Base-by-base conservation (phyloP, 441 rosid genomes). In the Eutrema salsugineum region DNA sequence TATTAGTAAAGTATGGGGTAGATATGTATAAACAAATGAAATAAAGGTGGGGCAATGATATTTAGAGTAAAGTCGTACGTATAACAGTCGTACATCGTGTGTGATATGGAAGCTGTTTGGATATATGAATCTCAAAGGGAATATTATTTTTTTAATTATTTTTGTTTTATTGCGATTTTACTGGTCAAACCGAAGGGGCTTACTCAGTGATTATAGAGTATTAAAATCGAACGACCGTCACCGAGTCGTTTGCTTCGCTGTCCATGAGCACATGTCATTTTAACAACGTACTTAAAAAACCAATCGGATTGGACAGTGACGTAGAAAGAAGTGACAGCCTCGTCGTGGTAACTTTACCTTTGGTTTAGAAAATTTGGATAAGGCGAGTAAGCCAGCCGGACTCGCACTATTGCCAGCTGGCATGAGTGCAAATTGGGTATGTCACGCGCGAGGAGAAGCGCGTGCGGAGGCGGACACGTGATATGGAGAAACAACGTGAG, bases 331-430 rank as follows among this genome's bases (percentile, higher is more conserved):
- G 16, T 17, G 65, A 77, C 80, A 46, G 77, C 5, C 49, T 10
- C 14, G 70, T 77, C 7, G 51, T 30, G 6, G 4, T 71, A 77
- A 28, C 47, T 6, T 36, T 44, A 1, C 15, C 54, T 59, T 59
- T 27, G 9, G 30, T 40, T 51, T 60, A 66, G 30, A 60, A 67
- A 77, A 49, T 43, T 46, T 77, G 80, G 80, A 77, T 77, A 77
- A 72, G 77, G 73, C 60, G 46, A 66, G 42, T 49, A 58, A 30
- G 76, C 58, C 80, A 77, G 73, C 77, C 67, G 63, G 69, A 64
- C 63, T 57, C 77, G 47, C 69, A 66, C 73, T 71, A 66, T 51
- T 36, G 77, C 80, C 80, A 77, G 65, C 77, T 77, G 80, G 73
- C 68, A 24, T 17, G 12, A 5, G 19, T 5, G 2, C 36, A 2